phyloP scores from a whole-genome alignment of 2,329 filamentous ascomycete genomes.

The Pestalotiopsis fici region DNA sequence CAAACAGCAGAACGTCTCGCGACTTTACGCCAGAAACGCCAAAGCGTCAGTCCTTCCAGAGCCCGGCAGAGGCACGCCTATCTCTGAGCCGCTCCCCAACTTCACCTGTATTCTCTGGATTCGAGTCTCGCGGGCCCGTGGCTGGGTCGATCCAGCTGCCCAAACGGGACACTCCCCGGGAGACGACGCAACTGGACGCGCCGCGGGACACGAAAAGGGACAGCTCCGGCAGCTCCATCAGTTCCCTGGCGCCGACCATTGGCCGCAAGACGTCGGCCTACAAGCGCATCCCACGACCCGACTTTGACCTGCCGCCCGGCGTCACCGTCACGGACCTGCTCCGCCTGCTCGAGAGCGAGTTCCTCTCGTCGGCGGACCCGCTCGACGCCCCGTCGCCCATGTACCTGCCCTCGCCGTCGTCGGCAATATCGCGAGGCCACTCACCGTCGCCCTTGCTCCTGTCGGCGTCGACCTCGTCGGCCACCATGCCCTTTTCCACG shows the following conservation, averaged over 20 bases:
- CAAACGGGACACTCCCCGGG: not conserved
- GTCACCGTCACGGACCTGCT: slow-evolving; percentile 11
- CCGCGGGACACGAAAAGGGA: not conserved
- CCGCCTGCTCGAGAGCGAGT: slow-evolving; percentile 8
- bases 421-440: not conserved
- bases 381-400: not conserved
- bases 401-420: not conserved
- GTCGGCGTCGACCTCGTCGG: not conserved
- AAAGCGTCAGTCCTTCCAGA: not conserved
- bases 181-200: not conserved
- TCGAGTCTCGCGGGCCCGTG: not conserved
- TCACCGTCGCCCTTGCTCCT: slow-evolving; percentile 4
- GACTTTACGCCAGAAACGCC: not conserved
- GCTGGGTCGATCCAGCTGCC: not conserved
- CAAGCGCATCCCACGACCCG: slow-evolving; percentile 7
- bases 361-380: not conserved
- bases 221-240: not conserved
- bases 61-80: not conserved
- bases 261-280: slow-evolving; percentile 3
- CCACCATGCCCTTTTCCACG: not conserved
- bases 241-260: not conserved
- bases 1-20: not conserved
- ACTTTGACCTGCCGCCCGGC: slow-evolving; percentile 8
- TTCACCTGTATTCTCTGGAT: not conserved
- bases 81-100: not conserved